Base-by-base conservation (phyloP, 495 filamentous ascomycete genomes). In the Aspergillus nidulans region DNA sequence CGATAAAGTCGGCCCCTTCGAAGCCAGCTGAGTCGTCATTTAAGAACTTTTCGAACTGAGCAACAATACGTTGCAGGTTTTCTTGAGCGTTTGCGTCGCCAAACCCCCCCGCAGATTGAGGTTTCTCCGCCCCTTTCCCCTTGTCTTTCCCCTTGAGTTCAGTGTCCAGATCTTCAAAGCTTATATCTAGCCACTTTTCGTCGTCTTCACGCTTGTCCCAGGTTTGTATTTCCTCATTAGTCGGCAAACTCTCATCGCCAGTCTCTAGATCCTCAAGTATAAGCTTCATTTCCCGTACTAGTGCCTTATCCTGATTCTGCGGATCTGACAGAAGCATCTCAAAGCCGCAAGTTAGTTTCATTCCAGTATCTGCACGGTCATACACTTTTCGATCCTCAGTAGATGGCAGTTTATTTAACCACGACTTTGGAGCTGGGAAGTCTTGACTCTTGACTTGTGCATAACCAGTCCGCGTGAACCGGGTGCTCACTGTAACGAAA, bases 121-220 rank as follows among this genome's bases (percentile, higher is more conserved):
- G 53, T 41, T 69, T 61, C 21, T 48, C 64, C 51, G 74, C 75
- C 24, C 63, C 64, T 32, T 65, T 71, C 0, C 86, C 64, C 51
- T 75, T 76, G 23, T 63, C 64, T 32, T 65, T 71, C 0, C 86
- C 86, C 53, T 81, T 75, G 3, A 98, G 74, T 67, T 96, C 90
- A 39, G 77, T 72, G 61, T 97, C 92, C 53, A 98, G 88, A 48
- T 95, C 91, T 21, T 86, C 77, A 62, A 89, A 97, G 59, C 90
- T 85, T 50, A 98, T 92, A 64, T 97, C 87, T 55, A 98, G 73
- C 94, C 94, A 98, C n/a, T 77, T 77, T 56, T 97, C 95, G 59
- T 88, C 80, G 55, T 98, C 95, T 26, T 89, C 83, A 26, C 63
- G 68, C 19, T 71, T 67, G 6, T 77, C 77, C 94, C 94, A 97